Conservation (phyloP, 1,284 basidiomycete species). For the Ceratobasidium papillatum region DNA sequence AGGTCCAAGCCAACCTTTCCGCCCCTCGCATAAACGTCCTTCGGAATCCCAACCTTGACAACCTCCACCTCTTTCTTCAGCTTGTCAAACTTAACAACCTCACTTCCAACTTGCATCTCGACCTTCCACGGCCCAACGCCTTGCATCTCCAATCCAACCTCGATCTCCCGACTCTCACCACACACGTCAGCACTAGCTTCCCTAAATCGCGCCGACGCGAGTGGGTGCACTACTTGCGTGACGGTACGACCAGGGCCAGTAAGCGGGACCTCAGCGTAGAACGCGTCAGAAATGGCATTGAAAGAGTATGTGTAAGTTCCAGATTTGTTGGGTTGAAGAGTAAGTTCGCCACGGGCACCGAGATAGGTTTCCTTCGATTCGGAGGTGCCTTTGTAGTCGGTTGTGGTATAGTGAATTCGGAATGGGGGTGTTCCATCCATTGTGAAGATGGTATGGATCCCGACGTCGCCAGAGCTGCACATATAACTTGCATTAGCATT, state of each 20-base stretch:
- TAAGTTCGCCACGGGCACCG: constrained; percentile 82
- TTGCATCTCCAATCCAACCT: constrained; percentile 81
- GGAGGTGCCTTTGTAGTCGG: constrained; percentile 69
- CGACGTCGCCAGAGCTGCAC: constrained; percentile 89
- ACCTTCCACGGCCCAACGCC: constrained; percentile 90
- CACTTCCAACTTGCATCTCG: constrained; percentile 75
- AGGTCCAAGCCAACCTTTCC: constrained; percentile 84
- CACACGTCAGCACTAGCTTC: constrained; percentile 66
- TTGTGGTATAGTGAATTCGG: constrained; percentile 78
- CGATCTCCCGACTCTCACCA: constrained; percentile 70
- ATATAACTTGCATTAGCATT: background rate
- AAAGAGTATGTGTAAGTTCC: constrained; percentile 92
- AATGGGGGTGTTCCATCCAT: constrained; percentile 93
- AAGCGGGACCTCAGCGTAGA: constrained; percentile 74
- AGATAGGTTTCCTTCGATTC: constrained; percentile 71
- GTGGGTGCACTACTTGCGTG: constrained; percentile 86
- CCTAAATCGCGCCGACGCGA: constrained; percentile 80
- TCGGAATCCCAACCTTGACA: constrained; percentile 72
- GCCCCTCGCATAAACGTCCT: constrained; percentile 71
- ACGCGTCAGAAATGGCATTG: constrained; percentile 79
- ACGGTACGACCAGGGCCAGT: constrained; percentile 76
- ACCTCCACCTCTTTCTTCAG: constrained; percentile 62
- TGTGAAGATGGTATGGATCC: constrained; percentile 86
- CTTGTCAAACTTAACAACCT: constrained; percentile 64
- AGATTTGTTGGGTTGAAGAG: constrained; percentile 85